Evolutionary conservation across 169 alveolate species (phyloP), one percentile per base, ranked within the genome.

Genomic region (Cryptosporidium bovis): DNA sequence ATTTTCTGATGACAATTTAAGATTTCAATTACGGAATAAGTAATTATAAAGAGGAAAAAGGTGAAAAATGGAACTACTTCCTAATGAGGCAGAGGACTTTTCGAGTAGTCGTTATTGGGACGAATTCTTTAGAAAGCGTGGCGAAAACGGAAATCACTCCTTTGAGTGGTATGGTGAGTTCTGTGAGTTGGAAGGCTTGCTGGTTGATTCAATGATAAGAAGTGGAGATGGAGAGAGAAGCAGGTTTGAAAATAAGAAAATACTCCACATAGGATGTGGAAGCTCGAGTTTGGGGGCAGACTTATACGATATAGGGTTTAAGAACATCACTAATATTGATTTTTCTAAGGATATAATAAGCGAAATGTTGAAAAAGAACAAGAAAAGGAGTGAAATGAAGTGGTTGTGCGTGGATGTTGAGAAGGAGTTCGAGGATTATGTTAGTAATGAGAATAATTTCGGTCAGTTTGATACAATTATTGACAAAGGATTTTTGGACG

Each of bases 251-350:
- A 53, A 16, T 2, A 69, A 69, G 83, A 77, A 89, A 68, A 92
- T 96, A 27, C 82, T 94, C 24, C 93, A 92, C 64, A 90, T 96
- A 15, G 98, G 98, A 13, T 94, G 97, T 68, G 98, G 98, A 6
- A 94, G 94, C 77, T 94, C 98, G 7, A 90, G 90, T 55, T 65
- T 95, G 33, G 77, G 94, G 3, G 94, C 91, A 66, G 96, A 94
- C 55, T 91, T 96, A 93, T 96, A 92, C 55, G 90, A 93, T 29
- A 96, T 93, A 12, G 96, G 96, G 6, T 94, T 71, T 65, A 82
- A 87, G 68, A 69, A 94, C 53, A 94, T 96, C 0, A 71, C 84
- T 7, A 96, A 96, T 85, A 92, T 94, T 15, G 98, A 96, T 64
- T 94, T 94, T 48, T 94, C 98, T 1, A 84, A 89, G 44, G 90